A percentile compares a stretch with the other conserved stretches of the same genome.
Evolutionary conservation across 1,139 yeast species (phyloP).

Genomic region (Williopsis jadinii): DNA sequence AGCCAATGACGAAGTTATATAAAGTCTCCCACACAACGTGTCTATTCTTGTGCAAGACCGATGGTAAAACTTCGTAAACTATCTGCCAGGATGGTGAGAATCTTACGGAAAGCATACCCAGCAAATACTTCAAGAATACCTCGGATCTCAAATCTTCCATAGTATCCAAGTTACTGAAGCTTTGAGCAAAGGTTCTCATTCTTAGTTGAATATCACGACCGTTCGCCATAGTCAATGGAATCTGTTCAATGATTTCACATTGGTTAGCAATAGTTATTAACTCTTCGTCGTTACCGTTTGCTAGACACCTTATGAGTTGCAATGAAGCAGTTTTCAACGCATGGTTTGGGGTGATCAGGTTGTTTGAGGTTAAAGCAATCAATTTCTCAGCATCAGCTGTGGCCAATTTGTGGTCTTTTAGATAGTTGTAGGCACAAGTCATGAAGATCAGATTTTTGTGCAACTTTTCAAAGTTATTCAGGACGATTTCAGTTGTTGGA

Average conservation of each 20-base stretch:
- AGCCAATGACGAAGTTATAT: conserved; percentile 29
- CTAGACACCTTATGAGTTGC: conserved; percentile 29
- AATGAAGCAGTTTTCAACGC: conserved; percentile 41
- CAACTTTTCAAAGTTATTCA: conserved; percentile 9
- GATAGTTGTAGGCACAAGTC: conserved; percentile 5
- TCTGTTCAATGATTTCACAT: conserved; percentile 56
- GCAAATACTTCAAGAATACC: conserved; percentile 48
- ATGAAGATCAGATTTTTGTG: conserved; percentile 11
- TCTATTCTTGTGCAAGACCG: conserved; percentile 37
- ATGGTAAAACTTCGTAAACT: conserved; percentile 53
- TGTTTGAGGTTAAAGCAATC: conserved; percentile 19
- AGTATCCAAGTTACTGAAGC: conserved; percentile 35
- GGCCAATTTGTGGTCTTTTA: conserved; percentile 4
- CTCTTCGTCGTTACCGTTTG: conserved; percentile 25
- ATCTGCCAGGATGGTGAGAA: conserved; percentile 88
- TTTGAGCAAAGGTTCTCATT: conserved; percentile 52
- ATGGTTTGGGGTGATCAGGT: conserved; percentile 40
- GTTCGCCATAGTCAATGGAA: conserved; percentile 61
- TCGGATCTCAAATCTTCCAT: conserved; percentile 26
- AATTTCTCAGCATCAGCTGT: conserved; percentile 5
- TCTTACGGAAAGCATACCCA: conserved; percentile 68
- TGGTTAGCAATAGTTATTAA: conserved; percentile 33
- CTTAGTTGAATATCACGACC: conserved; percentile 73
- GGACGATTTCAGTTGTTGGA: conserved; percentile 3
- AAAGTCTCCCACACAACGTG: conserved; percentile 52